phyloP scores from a whole-genome alignment of 257 asterid genomes.

The Fraxinus cuspidata region DNA sequence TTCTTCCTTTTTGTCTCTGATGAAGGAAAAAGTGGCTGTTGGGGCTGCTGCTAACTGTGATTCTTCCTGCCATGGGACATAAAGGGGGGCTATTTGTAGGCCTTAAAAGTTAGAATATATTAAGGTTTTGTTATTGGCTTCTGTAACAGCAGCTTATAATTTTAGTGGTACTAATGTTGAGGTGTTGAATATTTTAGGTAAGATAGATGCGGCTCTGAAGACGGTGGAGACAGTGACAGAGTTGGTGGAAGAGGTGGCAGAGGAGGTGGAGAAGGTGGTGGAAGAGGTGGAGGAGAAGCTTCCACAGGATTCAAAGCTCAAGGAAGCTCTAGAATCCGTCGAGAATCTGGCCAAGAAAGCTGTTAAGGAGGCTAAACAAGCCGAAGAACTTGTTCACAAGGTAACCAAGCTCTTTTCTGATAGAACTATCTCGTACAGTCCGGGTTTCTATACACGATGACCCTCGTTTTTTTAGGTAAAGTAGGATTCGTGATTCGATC shows the following conservation, averaged over 20 bases:
- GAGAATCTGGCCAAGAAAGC: conserved; percentile 49
- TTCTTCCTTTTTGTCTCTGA: background rate
- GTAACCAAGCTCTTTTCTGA: conserved; percentile 21
- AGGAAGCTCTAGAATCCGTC: conserved; percentile 39
- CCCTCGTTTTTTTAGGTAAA: no score
- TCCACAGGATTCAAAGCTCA: conserved; percentile 54
- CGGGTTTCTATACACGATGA: background rate
- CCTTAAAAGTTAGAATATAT: conserved; percentile 41
- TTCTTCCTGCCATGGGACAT: conserved; percentile 48
- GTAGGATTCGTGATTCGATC: no score
- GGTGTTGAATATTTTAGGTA: conserved; percentile 24
- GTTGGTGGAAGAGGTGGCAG: conserved; percentile 56
- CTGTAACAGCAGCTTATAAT: background rate
- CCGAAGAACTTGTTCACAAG: conserved; percentile 51
- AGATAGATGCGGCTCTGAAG: conserved; percentile 37
- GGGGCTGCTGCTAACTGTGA: conserved; percentile 40
- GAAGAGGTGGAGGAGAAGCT: conserved; percentile 56
- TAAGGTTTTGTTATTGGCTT: background rate
- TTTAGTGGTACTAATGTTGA: background rate
- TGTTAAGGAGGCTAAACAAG: conserved; percentile 41
- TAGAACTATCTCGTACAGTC: background rate
- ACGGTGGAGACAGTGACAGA: conserved; percentile 54
- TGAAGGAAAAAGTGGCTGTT: conserved; percentile 53
- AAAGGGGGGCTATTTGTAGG: conserved; percentile 40
- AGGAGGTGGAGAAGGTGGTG: conserved; percentile 46